A percentile compares a stretch with the other conserved stretches of the same genome.
phyloP scores from a whole-genome alignment of 2,329 filamentous ascomycete genomes.

The Alternaria viburni region DNA sequence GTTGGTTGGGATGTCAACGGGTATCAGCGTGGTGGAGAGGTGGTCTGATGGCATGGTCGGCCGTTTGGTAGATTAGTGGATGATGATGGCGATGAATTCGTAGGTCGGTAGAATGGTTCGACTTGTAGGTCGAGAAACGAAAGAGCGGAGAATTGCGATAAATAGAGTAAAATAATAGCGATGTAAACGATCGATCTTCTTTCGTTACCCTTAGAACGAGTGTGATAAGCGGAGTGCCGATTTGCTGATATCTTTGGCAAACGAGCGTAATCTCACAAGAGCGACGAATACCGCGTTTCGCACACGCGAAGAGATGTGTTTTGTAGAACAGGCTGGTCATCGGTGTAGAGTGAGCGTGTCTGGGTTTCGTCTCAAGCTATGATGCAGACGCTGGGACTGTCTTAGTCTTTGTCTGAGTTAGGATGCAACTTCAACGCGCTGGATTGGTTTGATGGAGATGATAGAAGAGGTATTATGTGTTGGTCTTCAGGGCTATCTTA shows the following conservation, averaged over 20 bases:
- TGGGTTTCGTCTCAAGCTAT: neutral
- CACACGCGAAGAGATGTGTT: neutral
- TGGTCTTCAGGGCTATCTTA: too few species aligned
- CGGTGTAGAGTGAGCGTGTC: neutral
- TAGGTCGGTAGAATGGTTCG: neutral
- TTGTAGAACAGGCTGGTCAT: neutral
- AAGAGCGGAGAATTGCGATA: neutral
- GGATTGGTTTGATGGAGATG: too few species aligned
- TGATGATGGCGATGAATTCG: neutral
- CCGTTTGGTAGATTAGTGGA: neutral
- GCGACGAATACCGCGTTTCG: too few species aligned
- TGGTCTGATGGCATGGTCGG: neutral
- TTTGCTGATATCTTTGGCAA: too few species aligned
- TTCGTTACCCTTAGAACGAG: neutral
- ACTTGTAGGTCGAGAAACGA: neutral
- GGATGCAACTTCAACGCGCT: neutral
- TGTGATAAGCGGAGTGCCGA: neutral
- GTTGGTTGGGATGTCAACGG: neutral
- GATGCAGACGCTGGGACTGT: neutral
- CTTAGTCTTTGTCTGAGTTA: neutral
- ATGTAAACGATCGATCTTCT: neutral
- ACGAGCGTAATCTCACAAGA: too few species aligned
- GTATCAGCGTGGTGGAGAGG: neutral
- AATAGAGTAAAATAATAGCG: neutral
- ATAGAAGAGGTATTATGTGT: too few species aligned